Evolutionary conservation across 2,329 filamentous ascomycete genomes (phyloP), one percentile per base, ranked within the genome.

Genomic region (Ophiocordyceps camponoti-rufipedis): DNA sequence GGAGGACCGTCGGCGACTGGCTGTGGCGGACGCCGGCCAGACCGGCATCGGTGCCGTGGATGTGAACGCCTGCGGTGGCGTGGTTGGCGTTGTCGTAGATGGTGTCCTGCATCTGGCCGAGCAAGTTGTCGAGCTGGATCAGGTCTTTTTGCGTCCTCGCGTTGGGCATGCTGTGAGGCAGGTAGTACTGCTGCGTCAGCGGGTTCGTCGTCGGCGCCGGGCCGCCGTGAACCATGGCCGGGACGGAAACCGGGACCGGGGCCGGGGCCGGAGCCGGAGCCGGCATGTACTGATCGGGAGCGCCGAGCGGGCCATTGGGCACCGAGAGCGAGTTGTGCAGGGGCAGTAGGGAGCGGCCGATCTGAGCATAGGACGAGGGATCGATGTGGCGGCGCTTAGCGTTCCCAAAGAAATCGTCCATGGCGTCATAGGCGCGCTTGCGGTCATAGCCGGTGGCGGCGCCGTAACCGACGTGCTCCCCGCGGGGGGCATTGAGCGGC

Each of bases 61-160:
- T 78, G 54, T 84, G 82, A 48, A 93, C 75, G 47, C 85, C 83
- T 41, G 82, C 81, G 2, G 85, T 85, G 31, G 86, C 81, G 44
- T 87, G 81, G 54, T 80, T 85, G 46, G 87, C 80, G 61, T 82
- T 94, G 66, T 96, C 91, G 59, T 96, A 96, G 43, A 96, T 86
- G 42, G 89, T 95, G 51, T 82, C 80, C 65, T 95, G 88, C 72
- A 96, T 89, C 65, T 95, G 86, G 65, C 94, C 87, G 46, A 98
- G 75, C 61, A 96, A 85, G 58, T 87, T 83, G 61, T 96, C 91
- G 56, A 96, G 88, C 60, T 94, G 87, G 60, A 94, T 70, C 41
- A 98, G 71, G 60, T 98, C 91, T 60, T 79, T 87, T 73, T 96
- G 94, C 43, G 88, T 95, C 57, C 89, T 80, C 46, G 93, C 73